Evolutionary conservation across 1,284 basidiomycete genomes (phyloP), one percentile per base, ranked within the genome.

Genomic region (Trichosporon asahii): DNA sequence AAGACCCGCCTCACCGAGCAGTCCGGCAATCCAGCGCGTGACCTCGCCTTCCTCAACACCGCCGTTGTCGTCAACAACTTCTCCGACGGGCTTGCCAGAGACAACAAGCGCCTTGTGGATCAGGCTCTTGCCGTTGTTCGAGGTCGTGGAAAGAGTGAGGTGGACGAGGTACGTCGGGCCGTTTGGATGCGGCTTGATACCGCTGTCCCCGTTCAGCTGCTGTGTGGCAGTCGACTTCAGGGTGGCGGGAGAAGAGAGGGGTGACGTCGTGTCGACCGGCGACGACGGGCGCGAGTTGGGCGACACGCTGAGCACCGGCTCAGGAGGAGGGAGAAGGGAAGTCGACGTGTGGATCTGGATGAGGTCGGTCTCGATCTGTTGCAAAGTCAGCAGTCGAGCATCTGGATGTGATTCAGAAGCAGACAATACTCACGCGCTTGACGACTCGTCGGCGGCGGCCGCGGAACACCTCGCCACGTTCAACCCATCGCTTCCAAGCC

Each of bases 401-500:
- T 11, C 18, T 5, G 21, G 12, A 6, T 18, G 21, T 35, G 23
- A 12, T 33, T 3, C 44, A 11, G 12, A 12, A 57, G 40, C 18
- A 1, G 12, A 21, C 18, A 49, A 14, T 33, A 77, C 82, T 77
- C 61, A 84, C 84, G 68, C 84, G 67, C 72, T 84, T 83, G 23
- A 81, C 79, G 68, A 84, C 77, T 33, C 80, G 68, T 69, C 82
- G 76, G 33, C 82, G 72, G 69, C 80, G 82, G 7, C 84, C 84
- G 31, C 76, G 74, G 73, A 80, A 82, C 46, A 82, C 79, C 73
- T 81, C 80, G 25, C 80, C 81, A 31, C 76, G 73, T 69, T 82
- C 81, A 3, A 80, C 77, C 80, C 80, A 82, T 64, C 76, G 74
- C 72, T 82, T 82, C 80, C 80, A 82, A 11, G 71, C 78, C 80